These are phyloP conservation scores for Phaeosphaeriaceae sp. DNA, from an alignment of 2,329 filamentous ascomycete genomes.

Conservation along the genomic window DNA sequence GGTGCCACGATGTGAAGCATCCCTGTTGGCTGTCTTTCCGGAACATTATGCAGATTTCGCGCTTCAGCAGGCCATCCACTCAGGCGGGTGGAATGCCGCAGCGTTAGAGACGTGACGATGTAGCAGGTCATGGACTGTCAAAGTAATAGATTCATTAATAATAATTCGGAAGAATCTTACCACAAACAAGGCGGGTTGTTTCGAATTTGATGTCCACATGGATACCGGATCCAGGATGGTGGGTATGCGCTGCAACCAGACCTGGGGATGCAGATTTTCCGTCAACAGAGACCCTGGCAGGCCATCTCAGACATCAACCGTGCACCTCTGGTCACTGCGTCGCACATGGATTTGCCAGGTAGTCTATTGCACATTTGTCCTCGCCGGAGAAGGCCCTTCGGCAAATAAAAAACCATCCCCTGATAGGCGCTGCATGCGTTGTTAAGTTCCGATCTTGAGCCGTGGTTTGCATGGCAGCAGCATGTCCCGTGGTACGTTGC, in stretches of 20 bases:
- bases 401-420: constrained; percentile 21
- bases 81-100: constrained; percentile 15
- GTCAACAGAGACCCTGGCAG: constrained; percentile 34
- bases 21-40: constrained; percentile 30
- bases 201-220: constrained; percentile 32
- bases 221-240: constrained; percentile 35
- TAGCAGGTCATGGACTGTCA: too few species aligned
- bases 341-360: neutral
- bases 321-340: constrained; percentile 11
- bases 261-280: constrained; percentile 37
- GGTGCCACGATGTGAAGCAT: constrained; percentile 28
- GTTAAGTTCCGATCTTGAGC: constrained; percentile 11
- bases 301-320: constrained; percentile 26
- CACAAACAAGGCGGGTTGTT: constrained; percentile 10
- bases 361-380: constrained; percentile 4
- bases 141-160: too few species aligned
- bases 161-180: too few species aligned
- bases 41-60: constrained; percentile 44
- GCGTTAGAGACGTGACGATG: too few species aligned
- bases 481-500: constrained; percentile 13
- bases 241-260: constrained; percentile 32
- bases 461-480: neutral
- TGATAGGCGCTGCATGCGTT: constrained; percentile 19
- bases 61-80: constrained; percentile 31
- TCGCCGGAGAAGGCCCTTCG: constrained; percentile 21